Evolutionary conservation across 805 yeast species (phyloP).

Genomic region (Candida awuae): DNA sequence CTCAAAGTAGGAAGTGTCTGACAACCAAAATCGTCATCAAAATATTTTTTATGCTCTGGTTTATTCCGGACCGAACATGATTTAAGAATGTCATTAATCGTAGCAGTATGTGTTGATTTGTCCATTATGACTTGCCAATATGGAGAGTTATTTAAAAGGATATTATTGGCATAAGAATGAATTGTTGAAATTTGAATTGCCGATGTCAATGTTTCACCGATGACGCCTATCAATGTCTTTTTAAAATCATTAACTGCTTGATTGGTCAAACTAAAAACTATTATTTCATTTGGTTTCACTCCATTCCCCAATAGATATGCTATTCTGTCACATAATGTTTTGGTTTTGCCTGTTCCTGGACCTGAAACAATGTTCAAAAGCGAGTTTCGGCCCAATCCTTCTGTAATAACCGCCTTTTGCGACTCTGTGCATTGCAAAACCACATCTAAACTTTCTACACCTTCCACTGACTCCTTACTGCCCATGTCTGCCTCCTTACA

Average conservation of each 20-base stretch:
- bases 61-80: slow-evolving; percentile 1
- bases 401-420: slow-evolving; percentile 39
- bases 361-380: slow-evolving; percentile 54
- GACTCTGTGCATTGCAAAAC: slow-evolving; percentile 32
- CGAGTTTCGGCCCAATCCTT: slow-evolving; percentile 31
- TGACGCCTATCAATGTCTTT: slow-evolving; percentile 22
- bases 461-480: too few relatives aligned
- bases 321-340: slow-evolving; percentile 47
- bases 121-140: slow-evolving; percentile 44
- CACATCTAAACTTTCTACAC: slow-evolving; percentile 4
- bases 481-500: too few relatives aligned
- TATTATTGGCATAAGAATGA: slow-evolving; percentile 50
- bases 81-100: slow-evolving; percentile 12
- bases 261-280: slow-evolving; percentile 62
- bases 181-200: slow-evolving; percentile 46
- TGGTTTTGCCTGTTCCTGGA: slow-evolving; percentile 70
- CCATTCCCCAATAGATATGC: slow-evolving; percentile 35
- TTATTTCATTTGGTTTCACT: slow-evolving; percentile 42
- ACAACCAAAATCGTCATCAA: not conserved
- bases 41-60: not conserved
- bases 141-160: slow-evolving; percentile 33
- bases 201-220: slow-evolving; percentile 30
- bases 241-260: slow-evolving; percentile 49
- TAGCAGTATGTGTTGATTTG: slow-evolving; percentile 12
- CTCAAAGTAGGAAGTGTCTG: not conserved